Base-by-base conservation (phyloP, 2,329 filamentous ascomycete species). In the Venturia aucupariae region DNA sequence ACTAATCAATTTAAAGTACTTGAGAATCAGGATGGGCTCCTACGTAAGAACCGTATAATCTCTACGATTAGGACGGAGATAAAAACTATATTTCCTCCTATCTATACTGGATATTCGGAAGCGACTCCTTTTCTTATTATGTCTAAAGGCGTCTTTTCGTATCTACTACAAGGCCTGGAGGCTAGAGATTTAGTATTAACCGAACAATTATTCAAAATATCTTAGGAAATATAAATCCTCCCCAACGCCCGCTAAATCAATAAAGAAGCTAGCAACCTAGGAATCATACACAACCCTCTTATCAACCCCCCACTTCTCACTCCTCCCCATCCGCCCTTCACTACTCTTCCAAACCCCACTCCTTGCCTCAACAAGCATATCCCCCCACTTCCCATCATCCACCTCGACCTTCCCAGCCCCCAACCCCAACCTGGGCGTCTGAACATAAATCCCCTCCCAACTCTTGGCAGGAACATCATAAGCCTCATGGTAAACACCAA, bases 401-500 rank as follows among this genome's bases (percentile, higher is more conserved):
- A 41, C 27, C 24, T 48, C 19, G 27, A 63, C 24, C 35, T 44
- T 35, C 4, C 22, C 69, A 13, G 69, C 68, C 30, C 70, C 72
- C 27, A 79, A 67, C 6, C 75, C 71, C 1, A 69, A 72, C 1
- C 71, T 71, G 64, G 75, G 70, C 38, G 68, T 71, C 60, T 80
- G 77, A 8, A 76, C 67, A 68, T 84, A 84, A 30, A 85, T 74
- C 1, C 74, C 79, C 76, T 86, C 83, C 72, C 81, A 83, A 13
- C 73, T 73, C 4, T 77, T 75, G 2, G 72, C 71, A 0, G 76
- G 76, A 3, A 79, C 77, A 35, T 76, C 72, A 67, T 81, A 84
- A 0, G 79, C 77, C 76, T 86, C 83, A 69, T 86, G 83, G 66
- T 76, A 84, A 67, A 85, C 79, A 4, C 77, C 77, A 27, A 85